Conservation (phyloP, 176 grass and related monocot species). For the Bolboschoenus planiculmis region DNA sequence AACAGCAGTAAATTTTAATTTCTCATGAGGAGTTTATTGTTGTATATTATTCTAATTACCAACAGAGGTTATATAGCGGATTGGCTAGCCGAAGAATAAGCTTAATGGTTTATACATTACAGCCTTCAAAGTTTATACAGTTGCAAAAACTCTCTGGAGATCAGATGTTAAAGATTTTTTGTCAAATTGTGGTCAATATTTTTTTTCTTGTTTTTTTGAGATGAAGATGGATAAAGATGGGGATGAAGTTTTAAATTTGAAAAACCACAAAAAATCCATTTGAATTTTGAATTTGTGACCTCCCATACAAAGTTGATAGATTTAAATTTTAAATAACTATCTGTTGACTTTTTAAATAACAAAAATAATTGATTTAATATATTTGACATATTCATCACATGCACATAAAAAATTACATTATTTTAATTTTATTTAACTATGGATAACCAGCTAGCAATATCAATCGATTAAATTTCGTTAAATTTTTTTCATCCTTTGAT, state of each 20-base stretch:
- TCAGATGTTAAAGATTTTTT: background rate
- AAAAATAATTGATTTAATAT: background rate
- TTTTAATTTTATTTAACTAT: background rate
- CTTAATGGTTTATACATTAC: background rate
- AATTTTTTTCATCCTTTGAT: background rate
- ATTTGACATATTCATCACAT: background rate
- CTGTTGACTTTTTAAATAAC: background rate
- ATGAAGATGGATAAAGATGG: background rate
- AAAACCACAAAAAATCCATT: background rate
- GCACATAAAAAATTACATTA: no score
- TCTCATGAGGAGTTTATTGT: background rate
- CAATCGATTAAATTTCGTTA: background rate
- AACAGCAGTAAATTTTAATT: conserved; percentile 12
- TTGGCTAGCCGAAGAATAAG: background rate
- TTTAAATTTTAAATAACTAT: background rate
- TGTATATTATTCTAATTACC: background rate
- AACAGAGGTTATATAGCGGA: background rate
- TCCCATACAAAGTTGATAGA: background rate
- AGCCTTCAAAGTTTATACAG: background rate
- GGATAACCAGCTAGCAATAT: background rate
- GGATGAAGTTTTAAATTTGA: background rate
- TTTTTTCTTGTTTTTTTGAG: background rate
- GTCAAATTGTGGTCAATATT: background rate
- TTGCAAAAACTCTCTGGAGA: background rate
- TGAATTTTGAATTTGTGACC: no score